phyloP scores from a whole-genome alignment of 2,329 filamentous ascomycete species.

The Didymosphaeria variabile region DNA sequence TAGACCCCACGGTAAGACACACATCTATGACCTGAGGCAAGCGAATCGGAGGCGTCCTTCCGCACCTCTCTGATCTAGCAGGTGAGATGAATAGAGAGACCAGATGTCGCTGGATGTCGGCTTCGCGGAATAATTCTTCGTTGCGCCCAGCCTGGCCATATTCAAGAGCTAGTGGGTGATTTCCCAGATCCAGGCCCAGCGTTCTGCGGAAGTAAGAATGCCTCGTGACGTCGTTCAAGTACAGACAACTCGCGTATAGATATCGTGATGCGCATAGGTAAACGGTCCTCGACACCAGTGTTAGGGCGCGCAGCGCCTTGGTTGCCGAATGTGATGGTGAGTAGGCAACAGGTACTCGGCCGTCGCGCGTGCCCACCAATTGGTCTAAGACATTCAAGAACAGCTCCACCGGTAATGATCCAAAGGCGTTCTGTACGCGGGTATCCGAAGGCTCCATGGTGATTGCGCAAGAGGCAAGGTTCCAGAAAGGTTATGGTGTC shows the following conservation, averaged over 20 bases:
- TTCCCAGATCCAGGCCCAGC: constrained; percentile 29
- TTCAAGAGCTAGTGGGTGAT: constrained; percentile 33
- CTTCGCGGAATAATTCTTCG: constrained; percentile 26
- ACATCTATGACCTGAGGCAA: constrained; percentile 38
- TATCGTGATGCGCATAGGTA: constrained; percentile 36
- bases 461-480: not conserved
- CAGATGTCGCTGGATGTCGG: constrained; percentile 24
- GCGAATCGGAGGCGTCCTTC: constrained; percentile 26
- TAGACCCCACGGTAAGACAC: constrained; percentile 25
- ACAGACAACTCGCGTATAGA: constrained; percentile 38
- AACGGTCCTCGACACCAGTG: constrained; percentile 30
- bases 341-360: constrained; percentile 30
- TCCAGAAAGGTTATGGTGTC: not conserved
- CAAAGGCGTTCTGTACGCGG: constrained; percentile 32
- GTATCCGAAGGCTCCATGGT: constrained; percentile 11
- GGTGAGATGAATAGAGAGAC: constrained; percentile 36
- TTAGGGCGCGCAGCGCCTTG: constrained; percentile 36
- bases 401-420: constrained; percentile 38
- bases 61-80: constrained; percentile 11
- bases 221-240: constrained; percentile 29
- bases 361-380: constrained; percentile 30
- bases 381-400: constrained; percentile 40
- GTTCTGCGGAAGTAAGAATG: constrained; percentile 35
- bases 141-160: constrained; percentile 33
- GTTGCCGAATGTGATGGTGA: constrained; percentile 29